phyloP scores from a whole-genome alignment of 768 basidiomycete species.

The Russula emetica region DNA sequence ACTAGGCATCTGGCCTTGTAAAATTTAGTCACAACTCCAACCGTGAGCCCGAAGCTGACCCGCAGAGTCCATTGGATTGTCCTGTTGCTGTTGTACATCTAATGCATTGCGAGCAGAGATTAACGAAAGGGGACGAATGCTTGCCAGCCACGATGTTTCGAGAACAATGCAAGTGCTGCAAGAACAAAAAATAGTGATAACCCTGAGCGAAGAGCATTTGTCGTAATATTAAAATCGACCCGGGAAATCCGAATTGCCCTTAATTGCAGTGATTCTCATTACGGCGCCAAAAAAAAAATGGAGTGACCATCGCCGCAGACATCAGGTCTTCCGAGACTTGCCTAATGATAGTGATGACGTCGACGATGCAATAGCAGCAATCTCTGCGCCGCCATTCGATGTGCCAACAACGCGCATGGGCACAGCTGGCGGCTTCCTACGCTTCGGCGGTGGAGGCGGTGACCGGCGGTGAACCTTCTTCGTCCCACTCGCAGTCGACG shows the following conservation, averaged over 20 bases:
- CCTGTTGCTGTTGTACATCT: not conserved
- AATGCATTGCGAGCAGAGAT: not conserved
- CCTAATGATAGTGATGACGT: constrained; percentile 29
- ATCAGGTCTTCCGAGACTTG: constrained; percentile 2
- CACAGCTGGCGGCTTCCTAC: constrained; percentile 69
- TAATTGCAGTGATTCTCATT: not conserved
- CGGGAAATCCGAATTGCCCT: not conserved
- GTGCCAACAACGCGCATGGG: constrained; percentile 41
- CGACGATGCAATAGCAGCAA: constrained; percentile 54
- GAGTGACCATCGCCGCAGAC: not conserved
- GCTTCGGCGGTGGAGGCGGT: constrained; percentile 62
- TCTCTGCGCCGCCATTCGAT: constrained; percentile 50
- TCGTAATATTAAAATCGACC: not conserved
- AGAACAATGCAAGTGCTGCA: not conserved
- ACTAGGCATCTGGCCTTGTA: too few relatives aligned
- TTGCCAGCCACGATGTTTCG: not conserved
- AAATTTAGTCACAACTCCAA: too few relatives aligned
- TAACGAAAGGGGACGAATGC: not conserved
- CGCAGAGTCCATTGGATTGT: not conserved
- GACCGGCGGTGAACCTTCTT: constrained; percentile 35
- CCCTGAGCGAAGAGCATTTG: too few relatives aligned
- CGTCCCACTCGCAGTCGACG: constrained; percentile 4
- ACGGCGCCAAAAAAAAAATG: not conserved
- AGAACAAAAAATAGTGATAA: not conserved
- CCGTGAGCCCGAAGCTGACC: not conserved